phyloP scores from a whole-genome alignment of 345 rosid species.

The Gynandropsis gynandra region DNA sequence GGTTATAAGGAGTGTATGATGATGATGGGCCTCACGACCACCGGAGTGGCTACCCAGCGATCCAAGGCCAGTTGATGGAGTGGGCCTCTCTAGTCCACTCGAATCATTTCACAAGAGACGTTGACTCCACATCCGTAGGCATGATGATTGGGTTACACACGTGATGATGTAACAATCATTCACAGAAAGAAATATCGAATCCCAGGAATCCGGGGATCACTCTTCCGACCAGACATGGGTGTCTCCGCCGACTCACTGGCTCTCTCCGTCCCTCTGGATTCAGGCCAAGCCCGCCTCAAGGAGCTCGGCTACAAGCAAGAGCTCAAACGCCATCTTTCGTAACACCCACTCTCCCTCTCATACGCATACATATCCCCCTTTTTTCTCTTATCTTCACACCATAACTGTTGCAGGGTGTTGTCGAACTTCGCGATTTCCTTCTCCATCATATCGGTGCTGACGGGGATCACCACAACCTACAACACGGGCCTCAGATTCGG shows the following conservation, averaged over 20 bases:
- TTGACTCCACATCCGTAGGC: too few species aligned
- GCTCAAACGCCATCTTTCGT: conserved; percentile 95
- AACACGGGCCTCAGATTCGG: conserved; percentile 74
- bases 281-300: conserved; percentile 63
- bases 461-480: conserved; percentile 90
- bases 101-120: too few species aligned
- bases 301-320: conserved; percentile 98
- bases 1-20: too few species aligned
- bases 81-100: too few species aligned
- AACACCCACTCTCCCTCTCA: conserved; percentile 24
- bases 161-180: too few species aligned
- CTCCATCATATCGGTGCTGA: conserved; percentile 80
- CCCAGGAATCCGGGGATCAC: too few species aligned
- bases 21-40: too few species aligned
- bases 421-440: conserved; percentile 94
- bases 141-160: too few species aligned
- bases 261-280: conserved; percentile 28
- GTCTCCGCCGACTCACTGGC: conserved; percentile 2
- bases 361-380: background rate
- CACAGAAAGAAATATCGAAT: too few species aligned
- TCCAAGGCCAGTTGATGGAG: too few species aligned
- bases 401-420: conserved; percentile 43
- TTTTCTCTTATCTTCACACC: background rate
- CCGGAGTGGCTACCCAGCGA: too few species aligned
- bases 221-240: too few species aligned